Conservation (phyloP, 768 basidiomycete genomes). For the Pulveroboletus sp. region DNA sequence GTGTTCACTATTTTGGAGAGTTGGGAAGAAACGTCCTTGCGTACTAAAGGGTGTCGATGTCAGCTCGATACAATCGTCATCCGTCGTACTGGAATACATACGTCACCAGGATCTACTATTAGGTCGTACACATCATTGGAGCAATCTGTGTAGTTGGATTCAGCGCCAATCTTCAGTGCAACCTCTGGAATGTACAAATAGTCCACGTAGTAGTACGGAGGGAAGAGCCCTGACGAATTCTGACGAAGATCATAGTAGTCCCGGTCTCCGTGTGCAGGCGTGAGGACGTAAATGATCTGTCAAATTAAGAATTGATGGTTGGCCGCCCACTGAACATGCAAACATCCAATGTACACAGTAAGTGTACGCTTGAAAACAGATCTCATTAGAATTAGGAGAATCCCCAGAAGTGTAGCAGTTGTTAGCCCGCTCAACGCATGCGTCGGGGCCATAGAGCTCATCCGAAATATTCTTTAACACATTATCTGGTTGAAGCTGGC, state of each 20-base stretch:
- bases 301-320: neutral
- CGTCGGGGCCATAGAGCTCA: conserved; percentile 45
- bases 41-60: conserved; percentile 16
- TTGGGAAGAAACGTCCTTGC: conserved; percentile 38
- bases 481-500: conserved; percentile 50
- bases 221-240: conserved; percentile 49
- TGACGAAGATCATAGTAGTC: conserved; percentile 61
- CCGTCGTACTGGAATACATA: conserved; percentile 26
- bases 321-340: neutral
- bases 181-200: conserved; percentile 40
- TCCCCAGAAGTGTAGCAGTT: conserved; percentile 58
- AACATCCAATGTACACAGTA: conserved; percentile 47
- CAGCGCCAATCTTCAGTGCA: conserved; percentile 50
- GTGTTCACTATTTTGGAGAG: conserved; percentile 36
- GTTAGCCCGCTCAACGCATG: conserved; percentile 53
- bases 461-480: conserved; percentile 47
- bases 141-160: conserved; percentile 48
- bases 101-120: conserved; percentile 58
- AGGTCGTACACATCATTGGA: conserved; percentile 38
- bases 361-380: conserved; percentile 50
- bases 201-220: conserved; percentile 53
- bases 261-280: conserved; percentile 49
- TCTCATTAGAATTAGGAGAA: conserved; percentile 41
- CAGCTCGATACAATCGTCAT: neutral
- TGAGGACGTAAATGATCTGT: conserved; percentile 51